These are phyloP conservation scores for Lomentospora prolificans DNA, from an alignment of 2,329 filamentous ascomycete species.

Conservation along the genomic window DNA sequence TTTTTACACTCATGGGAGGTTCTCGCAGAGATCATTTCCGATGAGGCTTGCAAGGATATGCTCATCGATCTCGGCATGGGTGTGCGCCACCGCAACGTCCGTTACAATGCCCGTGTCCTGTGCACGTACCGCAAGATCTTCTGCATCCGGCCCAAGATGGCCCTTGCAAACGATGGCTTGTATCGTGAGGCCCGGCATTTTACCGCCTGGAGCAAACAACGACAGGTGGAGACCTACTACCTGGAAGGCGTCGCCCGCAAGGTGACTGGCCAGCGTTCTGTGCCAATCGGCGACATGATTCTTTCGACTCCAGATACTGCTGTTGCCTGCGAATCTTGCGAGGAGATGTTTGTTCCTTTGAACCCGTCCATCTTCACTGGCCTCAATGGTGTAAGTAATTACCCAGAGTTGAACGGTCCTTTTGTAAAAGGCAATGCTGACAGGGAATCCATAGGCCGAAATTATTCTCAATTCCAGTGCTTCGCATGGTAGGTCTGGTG, in stretches of 20 bases:
- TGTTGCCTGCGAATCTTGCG: constrained; percentile 30
- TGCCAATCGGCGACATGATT: constrained; percentile 31
- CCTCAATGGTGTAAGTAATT: constrained; percentile 54
- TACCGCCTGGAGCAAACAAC: constrained; percentile 27
- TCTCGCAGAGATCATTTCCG: constrained; percentile 21
- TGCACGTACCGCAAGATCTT: constrained; percentile 20
- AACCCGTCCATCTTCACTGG: constrained; percentile 46
- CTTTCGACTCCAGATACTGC: constrained; percentile 27
- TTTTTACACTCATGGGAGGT: constrained; percentile 23
- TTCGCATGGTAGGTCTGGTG: constrained; percentile 15
- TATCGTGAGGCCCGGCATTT: constrained; percentile 31
- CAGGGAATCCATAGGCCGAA: constrained; percentile 9
- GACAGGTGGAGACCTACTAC: constrained; percentile 26
- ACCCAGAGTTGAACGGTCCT: background rate
- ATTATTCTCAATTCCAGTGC: constrained; percentile 21
- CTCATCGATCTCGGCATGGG: constrained; percentile 24
- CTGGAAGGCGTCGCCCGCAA: constrained; percentile 21
- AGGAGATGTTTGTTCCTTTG: constrained; percentile 23
- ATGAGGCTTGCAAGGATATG: constrained; percentile 19
- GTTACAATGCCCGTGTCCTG: constrained; percentile 28
- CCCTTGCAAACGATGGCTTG: constrained; percentile 25
- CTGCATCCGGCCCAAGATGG: constrained; percentile 17
- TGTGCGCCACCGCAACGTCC: constrained; percentile 22
- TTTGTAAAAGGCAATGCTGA: background rate
- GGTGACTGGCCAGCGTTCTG: constrained; percentile 22